Conservation (phyloP, 768 basidiomycete genomes). For the Ramaria sp. region DNA sequence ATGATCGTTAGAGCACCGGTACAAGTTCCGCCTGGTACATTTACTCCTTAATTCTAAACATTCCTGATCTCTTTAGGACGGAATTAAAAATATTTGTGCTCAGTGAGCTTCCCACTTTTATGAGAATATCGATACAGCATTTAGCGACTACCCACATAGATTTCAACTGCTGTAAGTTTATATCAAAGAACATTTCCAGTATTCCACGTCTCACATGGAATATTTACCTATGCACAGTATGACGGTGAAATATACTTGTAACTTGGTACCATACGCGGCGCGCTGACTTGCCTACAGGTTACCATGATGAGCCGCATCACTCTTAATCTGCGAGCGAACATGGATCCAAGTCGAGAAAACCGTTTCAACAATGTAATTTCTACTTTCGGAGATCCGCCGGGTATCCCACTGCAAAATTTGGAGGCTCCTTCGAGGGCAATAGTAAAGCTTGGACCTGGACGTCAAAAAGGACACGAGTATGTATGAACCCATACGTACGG, state of each 20-base stretch:
- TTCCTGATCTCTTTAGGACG: conserved; percentile 1
- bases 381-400: no score
- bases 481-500: no score
- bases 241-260: neutral
- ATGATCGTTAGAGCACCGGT: conserved; percentile 25
- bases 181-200: neutral
- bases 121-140: neutral
- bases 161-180: conserved; percentile 30
- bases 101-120: conserved; percentile 18
- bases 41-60: no score
- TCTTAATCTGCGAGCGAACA: conserved; percentile 30
- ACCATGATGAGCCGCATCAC: conserved; percentile 65
- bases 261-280: neutral
- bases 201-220: neutral
- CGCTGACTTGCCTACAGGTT: conserved; percentile 23
- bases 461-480: no score
- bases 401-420: no score
- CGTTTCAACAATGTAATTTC: no score
- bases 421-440: no score
- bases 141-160: conserved; percentile 10
- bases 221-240: neutral
- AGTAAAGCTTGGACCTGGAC: no score
- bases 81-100: conserved; percentile 27
- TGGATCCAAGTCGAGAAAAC: neutral
- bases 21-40: neutral